These are phyloP conservation scores for Pseudogymnoascus sp. DNA, from an alignment of 2,329 filamentous ascomycete genomes.

Conservation along the genomic window DNA sequence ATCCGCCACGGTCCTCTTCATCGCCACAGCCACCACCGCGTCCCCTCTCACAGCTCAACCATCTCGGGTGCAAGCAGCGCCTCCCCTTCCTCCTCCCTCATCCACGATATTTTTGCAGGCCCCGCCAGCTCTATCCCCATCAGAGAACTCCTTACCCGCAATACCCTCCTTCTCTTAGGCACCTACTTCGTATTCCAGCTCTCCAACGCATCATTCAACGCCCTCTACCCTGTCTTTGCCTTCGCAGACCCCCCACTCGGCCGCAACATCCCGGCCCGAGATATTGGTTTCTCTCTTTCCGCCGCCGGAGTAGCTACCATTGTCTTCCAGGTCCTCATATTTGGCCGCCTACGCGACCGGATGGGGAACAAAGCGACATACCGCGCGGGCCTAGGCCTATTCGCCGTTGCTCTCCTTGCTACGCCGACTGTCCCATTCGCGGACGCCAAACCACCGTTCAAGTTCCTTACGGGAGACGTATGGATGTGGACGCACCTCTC, in stretches of 20 bases:
- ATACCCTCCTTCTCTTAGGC: slow-evolving; percentile 70
- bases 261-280: slow-evolving; percentile 63
- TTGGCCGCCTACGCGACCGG: slow-evolving; percentile 66
- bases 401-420: slow-evolving; percentile 72
- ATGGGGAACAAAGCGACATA: slow-evolving; percentile 85
- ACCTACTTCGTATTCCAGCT: slow-evolving; percentile 93
- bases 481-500: slow-evolving; percentile 80
- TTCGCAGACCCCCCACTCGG: slow-evolving; percentile 68
- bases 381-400: slow-evolving; percentile 65
- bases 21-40: slow-evolving; percentile 23
- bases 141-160: slow-evolving; percentile 62
- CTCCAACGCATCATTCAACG: slow-evolving; percentile 91
- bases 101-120: slow-evolving; percentile 34
- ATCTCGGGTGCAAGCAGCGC: slow-evolving; percentile 36
- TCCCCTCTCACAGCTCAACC: slow-evolving; percentile 22
- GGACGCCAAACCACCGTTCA: slow-evolving; percentile 46
- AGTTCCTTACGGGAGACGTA: slow-evolving; percentile 51
- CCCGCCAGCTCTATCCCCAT: slow-evolving; percentile 40
- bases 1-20: slow-evolving; percentile 30
- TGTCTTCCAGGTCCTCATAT: slow-evolving; percentile 79
- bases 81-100: slow-evolving; percentile 23
- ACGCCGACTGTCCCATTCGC: slow-evolving; percentile 88
- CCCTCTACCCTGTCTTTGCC: slow-evolving; percentile 87
- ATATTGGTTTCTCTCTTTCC: slow-evolving; percentile 78
- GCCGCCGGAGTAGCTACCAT: slow-evolving; percentile 82